Percentiles rank a stretch among this genome's conserved stretches.
Conservation (phyloP, 1,284 basidiomycete species). For the Phylloporus gajari region DNA sequence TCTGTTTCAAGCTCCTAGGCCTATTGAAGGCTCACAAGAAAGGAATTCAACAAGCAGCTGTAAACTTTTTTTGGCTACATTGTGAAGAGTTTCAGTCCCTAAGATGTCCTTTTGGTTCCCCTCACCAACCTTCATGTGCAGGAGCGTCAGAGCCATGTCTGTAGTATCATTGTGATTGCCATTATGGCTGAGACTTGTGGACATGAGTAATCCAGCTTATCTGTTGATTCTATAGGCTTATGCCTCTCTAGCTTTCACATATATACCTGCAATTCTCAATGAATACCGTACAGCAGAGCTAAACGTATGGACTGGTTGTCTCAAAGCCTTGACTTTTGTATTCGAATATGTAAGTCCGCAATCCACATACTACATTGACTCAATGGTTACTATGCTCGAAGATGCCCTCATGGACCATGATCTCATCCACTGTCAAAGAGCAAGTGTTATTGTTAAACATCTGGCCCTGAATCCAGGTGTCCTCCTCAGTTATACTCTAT, state of each 20-base stretch:
- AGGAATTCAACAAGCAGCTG: too few species aligned
- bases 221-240: slow-evolving; percentile 27
- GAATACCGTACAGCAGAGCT: slow-evolving; percentile 98
- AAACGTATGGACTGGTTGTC: slow-evolving; percentile 98
- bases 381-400: slow-evolving; percentile 96
- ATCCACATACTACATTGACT: slow-evolving; percentile 98
- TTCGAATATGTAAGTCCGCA: slow-evolving; percentile 99
- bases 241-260: slow-evolving; percentile 83
- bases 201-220: slow-evolving; percentile 62
- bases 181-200: slow-evolving; percentile 98
- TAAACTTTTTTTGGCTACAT: too few species aligned
- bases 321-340: slow-evolving; percentile 98
- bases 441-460: too few species aligned
- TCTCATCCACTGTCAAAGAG: too few species aligned
- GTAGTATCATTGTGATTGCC: slow-evolving; percentile 98
- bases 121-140: slow-evolving; percentile 97
- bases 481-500: slow-evolving; percentile 89
- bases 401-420: slow-evolving; percentile 53
- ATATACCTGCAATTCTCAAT: slow-evolving; percentile 98
- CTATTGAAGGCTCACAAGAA: too few species aligned
- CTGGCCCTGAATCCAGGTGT: slow-evolving; percentile 80
- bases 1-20: slow-evolving; percentile 84
- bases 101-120: slow-evolving; percentile 78
- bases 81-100: too few species aligned
- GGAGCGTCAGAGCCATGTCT: slow-evolving; percentile 98